These are phyloP conservation scores for Blyttiomyces sp. DNA, from an alignment of 371 early-diverging fungal species.

Conservation along the genomic window DNA sequence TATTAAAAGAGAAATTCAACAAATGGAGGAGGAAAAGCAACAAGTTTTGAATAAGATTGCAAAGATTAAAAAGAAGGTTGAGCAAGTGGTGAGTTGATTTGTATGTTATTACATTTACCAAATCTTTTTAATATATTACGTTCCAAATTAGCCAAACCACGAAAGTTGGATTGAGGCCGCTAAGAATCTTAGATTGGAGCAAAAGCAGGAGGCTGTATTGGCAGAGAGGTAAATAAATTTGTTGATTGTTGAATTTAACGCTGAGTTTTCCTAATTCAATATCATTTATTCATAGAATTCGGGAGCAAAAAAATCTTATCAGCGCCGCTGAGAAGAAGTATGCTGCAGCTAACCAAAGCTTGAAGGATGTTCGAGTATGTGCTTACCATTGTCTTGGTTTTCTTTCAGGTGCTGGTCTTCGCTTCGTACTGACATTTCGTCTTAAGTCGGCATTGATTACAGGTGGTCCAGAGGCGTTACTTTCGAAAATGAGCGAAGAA, in stretches of 20 bases:
- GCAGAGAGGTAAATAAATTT: slow-evolving; percentile 30
- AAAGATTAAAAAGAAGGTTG: slow-evolving; percentile 42
- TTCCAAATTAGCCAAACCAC: slow-evolving; percentile 41
- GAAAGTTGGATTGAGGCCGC: slow-evolving; percentile 55
- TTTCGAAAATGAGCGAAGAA: slow-evolving; percentile 49
- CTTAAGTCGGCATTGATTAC: slow-evolving; percentile 18
- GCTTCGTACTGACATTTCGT: background rate
- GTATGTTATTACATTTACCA: background rate
- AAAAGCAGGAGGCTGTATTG: slow-evolving; percentile 36
- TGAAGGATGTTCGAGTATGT: slow-evolving; percentile 41
- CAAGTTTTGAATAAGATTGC: slow-evolving; percentile 48
- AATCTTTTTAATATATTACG: background rate
- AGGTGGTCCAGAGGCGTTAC: slow-evolving; percentile 42
- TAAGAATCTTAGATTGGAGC: slow-evolving; percentile 45
- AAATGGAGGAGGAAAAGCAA: slow-evolving; percentile 61
- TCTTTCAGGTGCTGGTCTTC: background rate
- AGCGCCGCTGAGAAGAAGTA: slow-evolving; percentile 35
- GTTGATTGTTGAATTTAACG: too few relatives aligned
- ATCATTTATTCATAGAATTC: slow-evolving; percentile 22
- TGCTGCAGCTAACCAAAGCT: slow-evolving; percentile 18
- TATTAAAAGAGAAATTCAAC: slow-evolving; percentile 52
- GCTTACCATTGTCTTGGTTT: slow-evolving; percentile 7
- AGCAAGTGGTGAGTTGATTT: slow-evolving; percentile 41
- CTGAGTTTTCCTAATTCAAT: background rate
- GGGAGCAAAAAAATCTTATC: slow-evolving; percentile 40